Evolutionary conservation across 805 yeast species (phyloP), one percentile per base, ranked within the genome.

Genomic region (Pichia manshurica): DNA sequence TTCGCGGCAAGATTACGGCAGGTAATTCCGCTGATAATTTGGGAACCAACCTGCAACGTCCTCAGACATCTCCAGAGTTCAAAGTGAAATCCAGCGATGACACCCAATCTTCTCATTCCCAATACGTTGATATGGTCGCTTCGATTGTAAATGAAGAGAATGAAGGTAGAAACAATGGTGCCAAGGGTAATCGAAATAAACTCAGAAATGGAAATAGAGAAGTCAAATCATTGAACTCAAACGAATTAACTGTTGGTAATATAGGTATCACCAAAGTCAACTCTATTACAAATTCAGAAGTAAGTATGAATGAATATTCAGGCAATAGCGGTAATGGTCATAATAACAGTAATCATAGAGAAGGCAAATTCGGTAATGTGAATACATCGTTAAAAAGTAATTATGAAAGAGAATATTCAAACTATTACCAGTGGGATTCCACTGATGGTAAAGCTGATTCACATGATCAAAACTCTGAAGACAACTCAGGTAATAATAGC

Each of bases 81-180:
- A 16, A 23, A 16, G 40, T 42, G 29, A 45, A 46, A 21, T 16
- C 31, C 20, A n/a, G 25, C 12, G 28, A 39, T 20, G 15, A 21
- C 12, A 22, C 25, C 21, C n/a, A 23, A 12, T 42, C 53, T 3
- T 32, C 49, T 4, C 49, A 44, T 32, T 47, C 47, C 19, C 44
- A 43, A 35, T 52, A 47, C 37, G 47, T 43, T 29, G 50, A 50
- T 39, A 52, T 52, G 55, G 55, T 52, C 40, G 49, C 51, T 5
- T 45, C 51, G 5, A 42, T 52, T 21, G 42, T 51, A 2, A 42
- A 38, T 31, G 50, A 51, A 21, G 47, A 39, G 20, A 41, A 25
- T 42, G 33, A 13, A 21, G 22, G 32, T 17, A 8, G 20, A 7
- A 23, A 33, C 39, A 20, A 19, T 13, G 8, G 23, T 17, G 2